These are phyloP conservation scores for Trichoderma sp. DNA, from an alignment of 2,329 filamentous ascomycete genomes.

Conservation along the genomic window DNA sequence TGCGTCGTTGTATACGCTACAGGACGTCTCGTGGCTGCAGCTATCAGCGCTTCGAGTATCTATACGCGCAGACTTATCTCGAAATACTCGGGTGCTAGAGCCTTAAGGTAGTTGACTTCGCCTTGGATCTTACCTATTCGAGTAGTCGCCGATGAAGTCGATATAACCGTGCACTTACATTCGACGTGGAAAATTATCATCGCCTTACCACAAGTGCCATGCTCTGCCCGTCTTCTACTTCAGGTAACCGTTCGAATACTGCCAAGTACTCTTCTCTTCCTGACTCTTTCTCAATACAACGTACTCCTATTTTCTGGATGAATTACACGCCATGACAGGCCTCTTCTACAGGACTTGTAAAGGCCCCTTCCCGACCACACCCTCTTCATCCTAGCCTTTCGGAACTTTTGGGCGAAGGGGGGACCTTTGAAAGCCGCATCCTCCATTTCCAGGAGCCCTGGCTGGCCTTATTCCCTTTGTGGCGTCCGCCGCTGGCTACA, in stretches of 20 bases:
- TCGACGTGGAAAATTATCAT: not conserved
- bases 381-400: conserved; percentile 23
- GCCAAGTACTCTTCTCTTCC: not conserved
- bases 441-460: conserved; percentile 17
- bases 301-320: not conserved
- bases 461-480: not conserved
- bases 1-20: not conserved
- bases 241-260: not conserved
- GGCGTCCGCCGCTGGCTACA: conserved; percentile 14
- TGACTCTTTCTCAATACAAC: not conserved
- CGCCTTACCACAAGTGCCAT: not conserved
- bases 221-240: not conserved
- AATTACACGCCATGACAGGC: not conserved
- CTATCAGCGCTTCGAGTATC: not conserved
- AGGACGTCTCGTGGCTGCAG: not conserved
- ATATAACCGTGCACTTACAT: not conserved
- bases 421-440: conserved; percentile 31
- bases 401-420: conserved; percentile 32
- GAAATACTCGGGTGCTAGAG: not conserved
- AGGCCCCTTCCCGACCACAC: not conserved
- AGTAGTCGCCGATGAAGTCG: not conserved
- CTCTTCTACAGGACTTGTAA: not conserved
- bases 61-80: not conserved
- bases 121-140: not conserved
- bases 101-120: not conserved